Evolutionary conservation across 2,329 filamentous ascomycete genomes (phyloP), one percentile per base, ranked within the genome.

Genomic region (Curvularia spicifera): DNA sequence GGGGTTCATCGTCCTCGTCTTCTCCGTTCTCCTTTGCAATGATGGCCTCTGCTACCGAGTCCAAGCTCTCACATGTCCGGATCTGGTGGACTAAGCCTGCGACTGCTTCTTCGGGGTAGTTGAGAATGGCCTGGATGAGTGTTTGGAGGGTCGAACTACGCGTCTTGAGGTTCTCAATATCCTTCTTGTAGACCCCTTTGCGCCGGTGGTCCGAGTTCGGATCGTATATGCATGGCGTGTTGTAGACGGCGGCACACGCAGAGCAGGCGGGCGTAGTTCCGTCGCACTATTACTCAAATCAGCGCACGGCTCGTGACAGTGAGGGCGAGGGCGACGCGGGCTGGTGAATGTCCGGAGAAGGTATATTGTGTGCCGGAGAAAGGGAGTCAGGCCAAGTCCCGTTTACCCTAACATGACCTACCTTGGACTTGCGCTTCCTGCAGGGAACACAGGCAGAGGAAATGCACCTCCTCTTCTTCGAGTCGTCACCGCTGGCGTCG

Each of bases 141-240:
- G 93, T 93, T 75, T 97, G 91, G 54, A 98, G 81, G 1, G 94
- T 98, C 35, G 91, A 91, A 71, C 89, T 92, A 62, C 88, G 88
- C 22, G 93, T 93, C 79, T 96, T 96, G 75, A 94, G 84, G 72
- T 87, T 91, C 76, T 97, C 93, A 24, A 90, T 87, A 76, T 97
- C 95, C 78, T 97, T 93, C 72, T 94, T 93, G 77, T 98, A 98
- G 48, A 98, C 95, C 59, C 95, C 95, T 76, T 98, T 98, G 50
- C 95, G 89, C 49, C 95, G 90, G 76, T 97, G 93, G 76, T 99
- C 95, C 57, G 93, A 97, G 73, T 93, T 96, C 3, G 93, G 94
- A 73, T 98, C 94, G 82, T 98, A 98, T 65, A 97, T 84, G 76
- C 95, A 97, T 79, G 91, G 87, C 48, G 91, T 95, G 60, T 87